A percentile compares a stretch with the other conserved stretches of the same genome.
These are phyloP conservation scores for Alternaria ventricosa DNA, from an alignment of 2,329 filamentous ascomycete genomes.

Conservation along the genomic window DNA sequence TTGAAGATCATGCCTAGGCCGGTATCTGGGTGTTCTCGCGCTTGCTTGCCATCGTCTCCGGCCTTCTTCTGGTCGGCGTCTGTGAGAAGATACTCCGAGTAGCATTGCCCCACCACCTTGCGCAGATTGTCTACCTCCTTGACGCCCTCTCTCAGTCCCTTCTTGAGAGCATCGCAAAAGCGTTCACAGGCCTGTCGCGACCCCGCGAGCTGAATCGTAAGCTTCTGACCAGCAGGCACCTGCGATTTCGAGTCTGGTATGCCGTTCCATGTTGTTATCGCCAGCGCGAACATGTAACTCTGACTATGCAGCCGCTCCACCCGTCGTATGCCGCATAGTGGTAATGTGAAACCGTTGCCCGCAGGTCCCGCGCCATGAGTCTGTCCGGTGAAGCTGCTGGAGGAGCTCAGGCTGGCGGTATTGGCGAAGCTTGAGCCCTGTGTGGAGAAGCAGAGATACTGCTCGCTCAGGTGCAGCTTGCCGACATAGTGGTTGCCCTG, in stretches of 20 bases:
- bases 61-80: slow-evolving; percentile 48
- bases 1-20: slow-evolving; percentile 91
- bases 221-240: slow-evolving; percentile 72
- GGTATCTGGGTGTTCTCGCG: slow-evolving; percentile 78
- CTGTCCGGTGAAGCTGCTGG: slow-evolving; percentile 86
- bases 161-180: slow-evolving; percentile 96
- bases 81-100: slow-evolving; percentile 69
- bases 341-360: slow-evolving; percentile 94
- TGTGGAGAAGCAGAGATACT: slow-evolving; percentile 96
- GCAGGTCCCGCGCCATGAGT: slow-evolving; percentile 91
- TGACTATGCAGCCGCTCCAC: slow-evolving; percentile 94
- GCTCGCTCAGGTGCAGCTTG: slow-evolving; percentile 90
- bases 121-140: slow-evolving; percentile 87
- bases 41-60: slow-evolving; percentile 49
- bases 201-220: slow-evolving; percentile 89
- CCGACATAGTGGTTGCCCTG: slow-evolving; percentile 88
- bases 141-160: slow-evolving; percentile 83
- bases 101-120: slow-evolving; percentile 80
- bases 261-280: slow-evolving; percentile 93
- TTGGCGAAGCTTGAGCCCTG: slow-evolving; percentile 86
- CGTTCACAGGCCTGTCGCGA: slow-evolving; percentile 88
- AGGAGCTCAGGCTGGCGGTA: slow-evolving; percentile 78
- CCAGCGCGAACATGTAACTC: slow-evolving; percentile 88
- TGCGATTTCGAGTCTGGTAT: slow-evolving; percentile 52
- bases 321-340: slow-evolving; percentile 86